These are phyloP conservation scores for Typha latifolia DNA, from an alignment of 176 grass and related monocot species.

Conservation along the genomic window DNA sequence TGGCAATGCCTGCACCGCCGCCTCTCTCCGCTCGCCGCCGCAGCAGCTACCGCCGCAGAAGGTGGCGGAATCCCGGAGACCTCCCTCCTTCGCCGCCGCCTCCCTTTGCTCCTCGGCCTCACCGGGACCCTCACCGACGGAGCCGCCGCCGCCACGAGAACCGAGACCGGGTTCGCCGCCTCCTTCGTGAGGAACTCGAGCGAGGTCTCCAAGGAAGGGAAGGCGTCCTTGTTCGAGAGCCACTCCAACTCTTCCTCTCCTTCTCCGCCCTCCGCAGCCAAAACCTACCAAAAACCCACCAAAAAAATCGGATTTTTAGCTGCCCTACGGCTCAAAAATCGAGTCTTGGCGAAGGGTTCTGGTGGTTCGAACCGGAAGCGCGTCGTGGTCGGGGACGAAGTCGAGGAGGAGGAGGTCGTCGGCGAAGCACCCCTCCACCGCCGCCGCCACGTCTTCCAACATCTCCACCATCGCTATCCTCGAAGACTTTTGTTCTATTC, in stretches of 20 bases:
- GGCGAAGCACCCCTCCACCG: background rate
- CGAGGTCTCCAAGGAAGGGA: slow-evolving; percentile 60
- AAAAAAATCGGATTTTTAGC: slow-evolving; percentile 14
- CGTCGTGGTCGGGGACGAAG: background rate
- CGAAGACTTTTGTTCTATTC: background rate
- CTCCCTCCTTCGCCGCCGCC: slow-evolving; percentile 25
- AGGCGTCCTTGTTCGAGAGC: slow-evolving; percentile 73
- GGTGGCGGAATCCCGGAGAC: background rate
- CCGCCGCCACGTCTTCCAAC: background rate
- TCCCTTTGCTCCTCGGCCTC: slow-evolving; percentile 47
- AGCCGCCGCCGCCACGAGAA: background rate
- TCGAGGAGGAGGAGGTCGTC: slow-evolving; percentile 16
- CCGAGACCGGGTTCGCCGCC: background rate
- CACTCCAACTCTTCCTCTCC: slow-evolving; percentile 81
- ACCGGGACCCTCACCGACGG: background rate
- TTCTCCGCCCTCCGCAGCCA: slow-evolving; percentile 35
- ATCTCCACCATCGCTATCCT: slow-evolving; percentile 9
- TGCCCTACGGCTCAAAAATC: background rate
- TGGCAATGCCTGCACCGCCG: slow-evolving; percentile 64
- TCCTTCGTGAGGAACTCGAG: slow-evolving; percentile 13
- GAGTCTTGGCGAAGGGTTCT: background rate
- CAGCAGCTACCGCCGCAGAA: background rate
- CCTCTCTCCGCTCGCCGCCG: background rate
- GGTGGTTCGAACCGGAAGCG: background rate
- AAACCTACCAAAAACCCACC: slow-evolving; percentile 17